These are phyloP conservation scores for Hysterium pulicare DNA, from an alignment of 2,329 filamentous ascomycete species.

Conservation along the genomic window DNA sequence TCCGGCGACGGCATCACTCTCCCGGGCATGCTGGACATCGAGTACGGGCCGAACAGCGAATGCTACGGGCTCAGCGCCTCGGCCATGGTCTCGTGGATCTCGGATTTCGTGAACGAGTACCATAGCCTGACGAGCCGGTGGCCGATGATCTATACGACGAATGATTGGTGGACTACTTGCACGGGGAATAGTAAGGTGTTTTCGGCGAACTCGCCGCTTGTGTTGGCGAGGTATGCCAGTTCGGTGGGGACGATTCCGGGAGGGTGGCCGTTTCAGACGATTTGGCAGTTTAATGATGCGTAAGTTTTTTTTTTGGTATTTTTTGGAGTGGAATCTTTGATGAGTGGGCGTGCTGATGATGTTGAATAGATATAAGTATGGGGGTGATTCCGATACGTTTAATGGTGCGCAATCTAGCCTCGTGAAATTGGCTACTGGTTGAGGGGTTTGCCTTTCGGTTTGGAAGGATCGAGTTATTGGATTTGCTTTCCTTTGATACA, in stretches of 20 bases:
- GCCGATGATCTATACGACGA: slow-evolving; percentile 53
- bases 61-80: slow-evolving; percentile 48
- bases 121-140: slow-evolving; percentile 45
- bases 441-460: neutral
- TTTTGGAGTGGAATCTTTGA: too few relatives aligned
- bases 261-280: slow-evolving; percentile 52
- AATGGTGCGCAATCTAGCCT: slow-evolving; percentile 44
- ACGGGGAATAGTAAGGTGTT: slow-evolving; percentile 51
- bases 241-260: slow-evolving; percentile 47
- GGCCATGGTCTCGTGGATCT: slow-evolving; percentile 53
- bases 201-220: slow-evolving; percentile 45
- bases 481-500: too few relatives aligned
- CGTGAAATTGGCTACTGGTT: slow-evolving; percentile 31
- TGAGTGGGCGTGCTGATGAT: neutral
- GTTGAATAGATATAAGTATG: slow-evolving; percentile 42
- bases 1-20: slow-evolving; percentile 52
- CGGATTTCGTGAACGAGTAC: slow-evolving; percentile 53
- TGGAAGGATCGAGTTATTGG: too few relatives aligned
- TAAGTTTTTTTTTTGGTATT: neutral
- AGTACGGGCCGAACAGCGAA: slow-evolving; percentile 4
- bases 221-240: slow-evolving; percentile 46
- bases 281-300: slow-evolving; percentile 53
- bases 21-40: slow-evolving; percentile 52
- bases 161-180: slow-evolving; percentile 54
- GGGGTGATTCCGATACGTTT: slow-evolving; percentile 54